Evolutionary conservation across 495 filamentous ascomycete genomes (phyloP).

Genomic region (Aspergillus nidulans): DNA sequence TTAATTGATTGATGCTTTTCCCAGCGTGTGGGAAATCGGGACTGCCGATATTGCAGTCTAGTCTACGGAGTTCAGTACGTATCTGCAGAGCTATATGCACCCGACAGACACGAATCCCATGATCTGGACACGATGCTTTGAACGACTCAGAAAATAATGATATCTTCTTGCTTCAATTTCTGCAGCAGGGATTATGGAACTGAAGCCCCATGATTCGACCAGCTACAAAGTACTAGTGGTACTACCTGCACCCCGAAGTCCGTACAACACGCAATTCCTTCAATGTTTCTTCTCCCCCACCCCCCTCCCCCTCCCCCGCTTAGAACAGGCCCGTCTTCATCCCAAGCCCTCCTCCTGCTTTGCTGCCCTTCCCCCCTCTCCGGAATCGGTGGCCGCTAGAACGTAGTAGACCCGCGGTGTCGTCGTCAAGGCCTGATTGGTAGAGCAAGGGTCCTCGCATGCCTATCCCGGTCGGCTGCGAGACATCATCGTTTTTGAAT

Average conservation of each 20-base stretch:
- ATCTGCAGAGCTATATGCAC: too few species aligned
- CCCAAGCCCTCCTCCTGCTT: slow-evolving; percentile 17
- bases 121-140: neutral
- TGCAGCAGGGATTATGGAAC: slow-evolving; percentile 1
- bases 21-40: neutral
- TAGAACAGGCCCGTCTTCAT: slow-evolving; percentile 15
- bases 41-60: neutral
- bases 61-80: too few species aligned
- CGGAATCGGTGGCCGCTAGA: slow-evolving; percentile 20
- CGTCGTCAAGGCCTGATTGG: slow-evolving; percentile 32
- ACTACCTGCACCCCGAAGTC: neutral
- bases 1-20: neutral
- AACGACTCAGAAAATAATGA: neutral
- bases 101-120: neutral
- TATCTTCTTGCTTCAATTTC: neutral
- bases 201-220: neutral
- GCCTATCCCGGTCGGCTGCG: slow-evolving; percentile 21
- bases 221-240: neutral
- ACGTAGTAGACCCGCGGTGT: slow-evolving; percentile 19
- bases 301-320: neutral
- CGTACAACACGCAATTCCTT: slow-evolving; percentile 5
- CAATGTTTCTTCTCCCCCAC: neutral
- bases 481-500: slow-evolving; percentile 47
- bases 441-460: slow-evolving; percentile 25
- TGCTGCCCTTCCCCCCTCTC: slow-evolving; percentile 23